Evolutionary conservation across 2,329 filamentous ascomycete genomes (phyloP), one percentile per base, ranked within the genome.

Genomic region (Fusarium sp.): DNA sequence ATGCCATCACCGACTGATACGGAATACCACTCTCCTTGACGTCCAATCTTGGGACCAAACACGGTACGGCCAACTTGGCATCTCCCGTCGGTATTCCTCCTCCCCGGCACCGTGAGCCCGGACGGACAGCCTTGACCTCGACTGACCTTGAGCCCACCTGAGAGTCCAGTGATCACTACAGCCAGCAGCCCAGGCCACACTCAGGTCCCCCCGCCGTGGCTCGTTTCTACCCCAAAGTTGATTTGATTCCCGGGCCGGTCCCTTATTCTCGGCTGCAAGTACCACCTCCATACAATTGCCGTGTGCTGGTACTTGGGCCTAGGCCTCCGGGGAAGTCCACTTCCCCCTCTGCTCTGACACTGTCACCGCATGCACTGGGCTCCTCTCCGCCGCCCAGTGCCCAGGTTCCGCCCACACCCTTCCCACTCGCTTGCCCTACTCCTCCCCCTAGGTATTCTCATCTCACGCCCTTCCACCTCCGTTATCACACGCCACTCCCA

Each of bases 141-240:
- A 77, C 73, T 78, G 67, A 78, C 73, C 76, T 75, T 78, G 64
- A 70, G 54, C 65, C 70, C 67, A 71, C 73, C 68, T 77, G 37
- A 63, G 66, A 59, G 65, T 45, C 72, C 66, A 74, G 72, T 76
- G 68, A 67, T 62, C 68, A 67, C 35, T 39, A 52, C 58, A 62
- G 65, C 59, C 65, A 58, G 45, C 41, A 59, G 25, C 59, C 43
- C 60, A 52, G 63, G 35, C 70, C 67, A 63, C 25, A 63, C 39
- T 39, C 23, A 54, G 27, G 45, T 27, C 58, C 67, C 66, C 52
- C 30, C 43, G 57, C 41, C 48, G 52, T 68, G 41, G 62, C 66
- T 77, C 68, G 70, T 70, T 76, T 76, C 65, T 72, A 72, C 61
- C 68, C 64, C 72, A 66, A 64, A 60, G 52, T 59, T 41, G 65